phyloP scores from a whole-genome alignment of 2,329 filamentous ascomycete genomes.

The Cryphonectria nitschkei region DNA sequence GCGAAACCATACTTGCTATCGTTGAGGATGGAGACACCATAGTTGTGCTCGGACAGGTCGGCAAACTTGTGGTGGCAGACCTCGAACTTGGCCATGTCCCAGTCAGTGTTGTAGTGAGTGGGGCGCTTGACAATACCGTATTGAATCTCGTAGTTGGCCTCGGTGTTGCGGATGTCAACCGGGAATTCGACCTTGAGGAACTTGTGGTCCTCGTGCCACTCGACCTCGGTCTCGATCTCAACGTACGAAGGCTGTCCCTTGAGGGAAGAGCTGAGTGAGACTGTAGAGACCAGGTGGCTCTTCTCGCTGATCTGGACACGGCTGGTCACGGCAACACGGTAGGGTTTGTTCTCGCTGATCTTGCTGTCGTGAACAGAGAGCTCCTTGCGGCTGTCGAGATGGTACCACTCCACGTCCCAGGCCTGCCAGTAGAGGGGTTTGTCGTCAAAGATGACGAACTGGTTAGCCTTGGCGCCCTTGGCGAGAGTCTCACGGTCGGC shows the following conservation, averaged over 20 bases:
- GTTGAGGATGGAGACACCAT: slow-evolving; percentile 91
- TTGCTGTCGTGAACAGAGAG: slow-evolving; percentile 69
- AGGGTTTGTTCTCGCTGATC: slow-evolving; percentile 71
- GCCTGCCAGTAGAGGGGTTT: slow-evolving; percentile 97
- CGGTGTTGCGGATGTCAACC: slow-evolving; percentile 85
- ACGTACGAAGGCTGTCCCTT: slow-evolving; percentile 70
- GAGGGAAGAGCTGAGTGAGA: slow-evolving; percentile 74
- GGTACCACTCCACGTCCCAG: slow-evolving; percentile 97
- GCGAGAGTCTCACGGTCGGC: slow-evolving; percentile 79
- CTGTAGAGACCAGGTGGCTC: slow-evolving; percentile 84
- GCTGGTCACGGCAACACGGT: slow-evolving; percentile 81
- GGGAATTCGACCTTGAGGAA: slow-evolving; percentile 99
- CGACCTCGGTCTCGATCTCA: slow-evolving; percentile 82
- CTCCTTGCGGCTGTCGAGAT: slow-evolving; percentile 83
- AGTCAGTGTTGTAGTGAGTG: slow-evolving; percentile 95
- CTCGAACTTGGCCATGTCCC: slow-evolving; percentile 94
- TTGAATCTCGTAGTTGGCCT: slow-evolving; percentile 94
- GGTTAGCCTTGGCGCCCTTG: slow-evolving; percentile 76
- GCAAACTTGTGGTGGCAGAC: slow-evolving; percentile 96
- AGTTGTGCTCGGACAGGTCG: slow-evolving; percentile 83
- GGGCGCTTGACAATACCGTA: slow-evolving; percentile 87
- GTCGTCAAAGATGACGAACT: slow-evolving; percentile 94
- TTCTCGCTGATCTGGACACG: slow-evolving; percentile 85
- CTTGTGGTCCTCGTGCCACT: slow-evolving; percentile 96
- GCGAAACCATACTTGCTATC: slow-evolving; percentile 97